phyloP scores from a whole-genome alignment of 2,329 filamentous ascomycete genomes.

The Penicillium sp. region DNA sequence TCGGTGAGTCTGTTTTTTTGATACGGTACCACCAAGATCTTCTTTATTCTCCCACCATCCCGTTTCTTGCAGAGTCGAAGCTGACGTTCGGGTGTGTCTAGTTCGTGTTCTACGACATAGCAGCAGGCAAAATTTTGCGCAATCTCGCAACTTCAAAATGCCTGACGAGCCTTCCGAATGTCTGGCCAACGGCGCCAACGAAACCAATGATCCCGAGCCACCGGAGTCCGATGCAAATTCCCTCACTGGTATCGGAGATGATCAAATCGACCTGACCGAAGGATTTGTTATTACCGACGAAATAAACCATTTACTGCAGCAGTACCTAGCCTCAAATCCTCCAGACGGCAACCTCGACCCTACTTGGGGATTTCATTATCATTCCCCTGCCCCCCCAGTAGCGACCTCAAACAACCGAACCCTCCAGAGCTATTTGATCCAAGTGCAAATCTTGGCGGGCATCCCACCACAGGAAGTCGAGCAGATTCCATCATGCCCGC shows the following conservation, averaged over 20 bases:
- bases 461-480: slow-evolving; percentile 30
- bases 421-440: slow-evolving; percentile 24
- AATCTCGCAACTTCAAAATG: background rate
- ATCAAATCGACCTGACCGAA: background rate
- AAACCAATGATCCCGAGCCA: background rate
- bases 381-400: too few relatives aligned
- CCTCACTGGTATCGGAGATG: background rate
- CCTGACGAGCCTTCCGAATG: background rate
- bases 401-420: too few relatives aligned
- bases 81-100: background rate
- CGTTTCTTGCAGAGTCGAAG: background rate
- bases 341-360: too few relatives aligned
- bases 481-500: slow-evolving; percentile 16
- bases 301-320: background rate
- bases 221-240: background rate
- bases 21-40: background rate
- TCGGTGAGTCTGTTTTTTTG: background rate
- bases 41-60: background rate
- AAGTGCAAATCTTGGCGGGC: slow-evolving; percentile 36
- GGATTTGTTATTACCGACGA: background rate
- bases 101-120: background rate
- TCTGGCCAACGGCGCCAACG: too few relatives aligned
- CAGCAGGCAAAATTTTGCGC: background rate
- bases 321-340: too few relatives aligned
- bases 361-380: too few relatives aligned